Evolutionary conservation across 768 basidiomycete genomes (phyloP).

Genomic region (Phylloporus sp.): DNA sequence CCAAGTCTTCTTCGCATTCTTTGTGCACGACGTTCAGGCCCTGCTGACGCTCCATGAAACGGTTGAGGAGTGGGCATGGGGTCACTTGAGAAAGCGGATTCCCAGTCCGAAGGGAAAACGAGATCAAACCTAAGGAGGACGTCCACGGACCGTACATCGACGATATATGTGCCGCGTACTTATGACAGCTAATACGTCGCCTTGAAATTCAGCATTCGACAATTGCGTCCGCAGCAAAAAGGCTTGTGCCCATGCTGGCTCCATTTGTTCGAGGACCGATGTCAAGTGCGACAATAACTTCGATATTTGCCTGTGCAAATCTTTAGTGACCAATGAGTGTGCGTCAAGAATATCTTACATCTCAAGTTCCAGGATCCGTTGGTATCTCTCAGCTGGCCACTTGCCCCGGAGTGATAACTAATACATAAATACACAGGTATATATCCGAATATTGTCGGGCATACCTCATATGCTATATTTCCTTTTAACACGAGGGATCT

Average conservation of each 20-base stretch:
- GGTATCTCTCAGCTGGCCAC: conserved; percentile 78
- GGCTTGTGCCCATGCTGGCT: conserved; percentile 73
- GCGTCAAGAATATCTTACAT: conserved; percentile 40
- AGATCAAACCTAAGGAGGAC: conserved; percentile 59
- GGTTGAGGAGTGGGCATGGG: conserved; percentile 59
- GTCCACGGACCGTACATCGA: neutral
- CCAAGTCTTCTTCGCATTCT: conserved; percentile 71
- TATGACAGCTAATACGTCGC: conserved; percentile 79
- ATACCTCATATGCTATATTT: conserved; percentile 67
- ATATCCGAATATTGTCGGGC: neutral
- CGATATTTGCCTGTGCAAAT: conserved; percentile 53
- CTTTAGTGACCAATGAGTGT: neutral
- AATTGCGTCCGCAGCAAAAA: conserved; percentile 73
- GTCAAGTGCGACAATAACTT: conserved; percentile 69
- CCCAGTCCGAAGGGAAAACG: conserved; percentile 70
- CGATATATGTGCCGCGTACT: conserved; percentile 39
- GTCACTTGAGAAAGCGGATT: conserved; percentile 81
- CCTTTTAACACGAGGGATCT: conserved; percentile 51
- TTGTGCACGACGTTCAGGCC: conserved; percentile 66
- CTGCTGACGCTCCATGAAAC: conserved; percentile 46
- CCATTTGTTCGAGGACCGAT: conserved; percentile 68
- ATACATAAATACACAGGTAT: neutral
- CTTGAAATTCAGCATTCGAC: conserved; percentile 76
- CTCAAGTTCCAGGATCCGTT: conserved; percentile 63
- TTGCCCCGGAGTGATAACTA: conserved; percentile 75